Conservation (phyloP, 306 rosid genomes). For the Neltuma alba region DNA sequence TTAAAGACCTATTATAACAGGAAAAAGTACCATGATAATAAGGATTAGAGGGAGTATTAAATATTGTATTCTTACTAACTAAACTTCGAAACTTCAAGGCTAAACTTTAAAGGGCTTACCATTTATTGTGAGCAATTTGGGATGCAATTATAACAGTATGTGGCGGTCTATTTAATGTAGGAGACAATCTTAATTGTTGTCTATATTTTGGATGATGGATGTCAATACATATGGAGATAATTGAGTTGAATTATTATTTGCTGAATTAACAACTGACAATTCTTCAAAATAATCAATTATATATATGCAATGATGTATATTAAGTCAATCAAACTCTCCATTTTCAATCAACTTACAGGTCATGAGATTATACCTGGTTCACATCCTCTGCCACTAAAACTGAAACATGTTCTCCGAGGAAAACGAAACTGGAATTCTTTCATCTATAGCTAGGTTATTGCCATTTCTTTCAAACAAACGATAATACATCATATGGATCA, state of each 20-base stretch:
- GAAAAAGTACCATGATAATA: too few species aligned
- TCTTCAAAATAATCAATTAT: constrained; percentile 13
- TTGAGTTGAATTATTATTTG: constrained; percentile 27
- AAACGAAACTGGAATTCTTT: constrained; percentile 31
- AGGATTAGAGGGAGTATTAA: too few species aligned
- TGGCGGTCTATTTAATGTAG: constrained; percentile 3
- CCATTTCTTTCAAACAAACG: neutral
- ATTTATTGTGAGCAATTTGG: neutral
- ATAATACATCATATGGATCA: neutral
- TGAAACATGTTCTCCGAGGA: constrained; percentile 24
- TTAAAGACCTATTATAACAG: too few species aligned
- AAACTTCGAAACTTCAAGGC: neutral
- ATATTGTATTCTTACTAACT: too few species aligned
- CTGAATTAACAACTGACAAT: constrained; percentile 22
- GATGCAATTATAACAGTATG: neutral
- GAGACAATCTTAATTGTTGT: constrained; percentile 3
- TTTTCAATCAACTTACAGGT: neutral
- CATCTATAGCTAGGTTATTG: neutral
- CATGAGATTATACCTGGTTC: neutral
- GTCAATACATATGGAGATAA: neutral
- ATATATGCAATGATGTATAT: neutral
- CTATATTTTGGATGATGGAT: neutral
- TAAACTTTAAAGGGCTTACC: neutral
- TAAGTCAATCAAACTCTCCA: constrained; percentile 28
- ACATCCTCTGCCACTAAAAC: neutral